Evolutionary conservation across 345 rosid species (phyloP).

Genomic region (Anastatica hierochuntica): DNA sequence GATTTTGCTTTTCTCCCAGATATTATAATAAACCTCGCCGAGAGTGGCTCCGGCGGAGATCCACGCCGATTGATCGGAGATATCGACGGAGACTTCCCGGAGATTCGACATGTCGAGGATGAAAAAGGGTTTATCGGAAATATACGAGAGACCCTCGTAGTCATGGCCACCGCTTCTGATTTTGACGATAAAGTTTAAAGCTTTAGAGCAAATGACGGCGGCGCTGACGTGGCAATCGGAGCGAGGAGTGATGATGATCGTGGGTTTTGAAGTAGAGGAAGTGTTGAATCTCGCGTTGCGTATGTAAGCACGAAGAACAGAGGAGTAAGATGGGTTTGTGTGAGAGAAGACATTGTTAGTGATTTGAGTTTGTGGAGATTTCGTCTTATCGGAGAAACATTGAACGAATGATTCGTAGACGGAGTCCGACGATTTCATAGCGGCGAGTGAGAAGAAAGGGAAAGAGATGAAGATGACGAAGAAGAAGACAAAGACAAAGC

Average conservation of each 20-base stretch:
- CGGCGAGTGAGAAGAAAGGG: not conserved
- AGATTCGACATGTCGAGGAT: conserved; percentile 48
- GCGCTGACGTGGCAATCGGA: conserved; percentile 39
- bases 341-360: conserved; percentile 25
- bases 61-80: conserved; percentile 35
- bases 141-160: conserved; percentile 40
- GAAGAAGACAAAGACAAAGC: not conserved
- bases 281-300: conserved; percentile 45
- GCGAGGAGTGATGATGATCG: conserved; percentile 36
- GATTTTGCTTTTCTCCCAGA: conserved; percentile 34
- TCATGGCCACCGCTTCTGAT: conserved; percentile 21
- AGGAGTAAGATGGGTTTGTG: conserved; percentile 29
- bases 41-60: conserved; percentile 49
- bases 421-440: conserved; percentile 13
- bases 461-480: conserved; percentile 8
- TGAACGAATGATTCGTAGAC: conserved; percentile 30
- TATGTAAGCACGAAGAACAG: conserved; percentile 37
- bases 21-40: conserved; percentile 42
- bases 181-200: conserved; percentile 32
- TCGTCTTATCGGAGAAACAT: conserved; percentile 30
- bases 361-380: conserved; percentile 19
- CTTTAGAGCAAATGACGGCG: conserved; percentile 42
- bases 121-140: conserved; percentile 40
- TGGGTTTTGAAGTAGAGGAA: conserved; percentile 34
- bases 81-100: conserved; percentile 24